Base-by-base conservation (phyloP, 2,329 filamentous ascomycete genomes). In the Tolypocladium sp. region DNA sequence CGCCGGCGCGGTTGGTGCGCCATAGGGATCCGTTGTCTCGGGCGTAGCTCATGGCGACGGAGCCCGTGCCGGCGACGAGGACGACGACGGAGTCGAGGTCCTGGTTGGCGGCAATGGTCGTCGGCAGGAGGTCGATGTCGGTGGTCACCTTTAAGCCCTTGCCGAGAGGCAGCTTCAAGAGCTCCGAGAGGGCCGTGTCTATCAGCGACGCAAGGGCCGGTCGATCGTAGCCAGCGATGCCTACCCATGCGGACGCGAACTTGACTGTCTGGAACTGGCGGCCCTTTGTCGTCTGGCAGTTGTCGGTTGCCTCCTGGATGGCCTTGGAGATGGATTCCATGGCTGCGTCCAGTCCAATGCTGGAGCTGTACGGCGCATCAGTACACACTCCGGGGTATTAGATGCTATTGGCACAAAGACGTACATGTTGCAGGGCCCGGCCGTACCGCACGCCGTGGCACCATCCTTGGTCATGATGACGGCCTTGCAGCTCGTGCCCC, bases 31-130 rank as follows among this genome's bases (percentile, higher is more conserved):
- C 54, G 55, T 54, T 38, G 22, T 63, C 57, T n/a, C 64, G 63
- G 12, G 60, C 59, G 62, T 73, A 79, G 22, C 68, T 68, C 68
- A 76, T 77, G n/a, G 71, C 72, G 3, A 78, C 68, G 12, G 74
- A 76, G 0, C 76, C 76, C 0, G 76, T 79, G 0, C 76, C 76
- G 13, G 74, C 74, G 6, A 79, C 71, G 6, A 78, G 63, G 2
- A 76, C 72, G 42, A 76, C 63, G 2, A 63, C 67, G 0, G 69
- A 68, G 40, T 58, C 62, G 49, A 59, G 65, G 33, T 44, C 59
- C 40, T 40, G 51, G 15, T 63, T 54, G 9, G 63, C 44, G 5
- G 59, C 59, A 12, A 70, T 60, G 2, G 66, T 60, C 2, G 70
- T 67, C 6, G 71, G 66, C 2, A 78, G 63, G 0, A 77, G 67